Conservation (phyloP, 2,329 filamentous ascomycete genomes). For the Sporothrix mexicana region DNA sequence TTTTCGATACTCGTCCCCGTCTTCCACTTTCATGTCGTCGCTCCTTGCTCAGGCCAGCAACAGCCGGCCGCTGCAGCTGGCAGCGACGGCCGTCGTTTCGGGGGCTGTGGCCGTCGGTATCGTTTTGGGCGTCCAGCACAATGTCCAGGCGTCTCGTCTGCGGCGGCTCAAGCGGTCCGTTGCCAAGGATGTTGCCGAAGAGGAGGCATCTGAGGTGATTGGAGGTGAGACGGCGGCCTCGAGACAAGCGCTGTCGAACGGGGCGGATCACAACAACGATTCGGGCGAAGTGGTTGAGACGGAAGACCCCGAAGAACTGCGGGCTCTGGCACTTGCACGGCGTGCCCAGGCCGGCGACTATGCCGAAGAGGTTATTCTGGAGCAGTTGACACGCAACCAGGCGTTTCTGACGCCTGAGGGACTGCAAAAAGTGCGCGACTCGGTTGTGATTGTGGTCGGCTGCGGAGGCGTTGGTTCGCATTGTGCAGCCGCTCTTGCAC, state of each 20-base stretch:
- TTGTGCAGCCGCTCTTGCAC: constrained; percentile 80
- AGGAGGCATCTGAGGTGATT: constrained; percentile 30
- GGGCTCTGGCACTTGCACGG: constrained; percentile 63
- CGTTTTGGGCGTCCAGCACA: constrained; percentile 65
- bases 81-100: constrained; percentile 71
- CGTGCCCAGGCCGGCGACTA: constrained; percentile 68
- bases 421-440: constrained; percentile 75
- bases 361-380: constrained; percentile 82
- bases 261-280: not conserved
- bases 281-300: constrained; percentile 54
- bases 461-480: constrained; percentile 96
- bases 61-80: constrained; percentile 64
- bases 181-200: constrained; percentile 43
- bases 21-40: constrained; percentile 44
- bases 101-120: constrained; percentile 65
- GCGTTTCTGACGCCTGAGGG: constrained; percentile 88
- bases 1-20: not conserved
- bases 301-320: constrained; percentile 66
- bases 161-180: constrained; percentile 66
- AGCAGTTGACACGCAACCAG: constrained; percentile 90
- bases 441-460: constrained; percentile 89
- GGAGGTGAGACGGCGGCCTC: constrained; percentile 6
- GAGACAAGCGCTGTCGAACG: not conserved
- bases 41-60: constrained; percentile 52
- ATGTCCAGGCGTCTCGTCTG: constrained; percentile 61